Conservation (phyloP, 768 basidiomycete genomes). For the Myochromella boudieri region DNA sequence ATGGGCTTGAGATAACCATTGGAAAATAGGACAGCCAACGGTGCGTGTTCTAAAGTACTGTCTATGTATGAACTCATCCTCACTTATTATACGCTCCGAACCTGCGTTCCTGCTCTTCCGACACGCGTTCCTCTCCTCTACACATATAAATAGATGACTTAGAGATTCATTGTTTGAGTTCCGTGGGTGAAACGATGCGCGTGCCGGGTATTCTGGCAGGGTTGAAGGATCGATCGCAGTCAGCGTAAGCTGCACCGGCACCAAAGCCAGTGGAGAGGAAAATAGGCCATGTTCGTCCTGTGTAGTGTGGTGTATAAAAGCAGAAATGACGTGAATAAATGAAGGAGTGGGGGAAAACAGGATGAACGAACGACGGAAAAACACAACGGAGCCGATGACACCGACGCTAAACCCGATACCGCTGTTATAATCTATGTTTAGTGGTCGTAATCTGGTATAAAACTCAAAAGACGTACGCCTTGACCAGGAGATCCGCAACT, state of each 20-base stretch:
- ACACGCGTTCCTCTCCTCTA: neutral
- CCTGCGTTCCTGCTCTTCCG: neutral
- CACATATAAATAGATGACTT: neutral
- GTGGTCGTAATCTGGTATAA: neutral
- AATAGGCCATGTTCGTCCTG: constrained; percentile 93
- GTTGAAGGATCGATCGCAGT: constrained; percentile 94
- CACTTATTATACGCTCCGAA: neutral
- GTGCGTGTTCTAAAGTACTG: neutral
- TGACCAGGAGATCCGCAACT: constrained; percentile 85
- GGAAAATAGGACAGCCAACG: neutral
- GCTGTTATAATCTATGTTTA: constrained; percentile 40
- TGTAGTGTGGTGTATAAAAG: constrained; percentile 9
- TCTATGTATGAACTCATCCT: neutral
- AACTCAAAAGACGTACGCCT: constrained; percentile 56
- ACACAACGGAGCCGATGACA: constrained; percentile 84
- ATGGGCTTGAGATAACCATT: neutral
- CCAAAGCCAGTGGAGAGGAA: constrained; percentile 86
- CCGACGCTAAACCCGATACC: constrained; percentile 89
- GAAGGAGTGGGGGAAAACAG: constrained; percentile 4
- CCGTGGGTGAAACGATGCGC: constrained; percentile 56
- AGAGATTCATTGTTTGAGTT: constrained; percentile 10
- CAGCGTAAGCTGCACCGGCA: constrained; percentile 82
- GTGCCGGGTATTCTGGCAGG: constrained; percentile 86
- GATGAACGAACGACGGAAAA: constrained; percentile 80
- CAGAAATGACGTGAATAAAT: no score